A percentile compares a stretch with the other conserved stretches of the same genome.
Evolutionary conservation across 441 rosid species (phyloP).

Genomic region (Theobroma grandiflorum): DNA sequence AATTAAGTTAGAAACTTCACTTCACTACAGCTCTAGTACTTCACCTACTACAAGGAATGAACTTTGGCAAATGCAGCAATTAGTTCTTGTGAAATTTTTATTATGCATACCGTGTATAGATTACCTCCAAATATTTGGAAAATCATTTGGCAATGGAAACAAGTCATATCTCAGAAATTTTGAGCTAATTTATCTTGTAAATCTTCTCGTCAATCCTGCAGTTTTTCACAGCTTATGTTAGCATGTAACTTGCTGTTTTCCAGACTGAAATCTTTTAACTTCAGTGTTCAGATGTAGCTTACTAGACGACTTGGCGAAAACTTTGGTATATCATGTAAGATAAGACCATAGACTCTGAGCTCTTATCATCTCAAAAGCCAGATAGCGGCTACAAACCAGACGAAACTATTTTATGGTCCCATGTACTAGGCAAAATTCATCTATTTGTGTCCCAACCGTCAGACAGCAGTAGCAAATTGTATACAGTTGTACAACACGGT

Average conservation of each 20-base stretch:
- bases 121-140: background rate
- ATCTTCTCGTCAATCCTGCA: background rate
- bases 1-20: background rate
- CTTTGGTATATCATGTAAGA: background rate
- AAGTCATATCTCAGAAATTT: background rate
- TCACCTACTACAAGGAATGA: background rate
- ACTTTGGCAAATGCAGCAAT: background rate
- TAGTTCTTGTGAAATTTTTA: background rate
- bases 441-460: background rate
- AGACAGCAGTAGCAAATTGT: constrained; percentile 15
- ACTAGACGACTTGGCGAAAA: background rate
- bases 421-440: background rate
- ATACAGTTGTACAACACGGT: background rate
- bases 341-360: constrained; percentile 7
- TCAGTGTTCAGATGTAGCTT: background rate
- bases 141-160: background rate
- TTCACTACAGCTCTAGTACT: background rate
- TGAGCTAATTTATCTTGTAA: background rate
- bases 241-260: background rate
- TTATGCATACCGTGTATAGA: background rate
- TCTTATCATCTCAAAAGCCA: constrained; percentile 7
- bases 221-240: background rate
- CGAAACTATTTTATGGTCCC: constrained; percentile 3
- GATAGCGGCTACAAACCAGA: background rate
- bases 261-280: background rate